Evolutionary conservation across 495 filamentous ascomycete species (phyloP).

Genomic region (Penicillium cosmopolitanum): DNA sequence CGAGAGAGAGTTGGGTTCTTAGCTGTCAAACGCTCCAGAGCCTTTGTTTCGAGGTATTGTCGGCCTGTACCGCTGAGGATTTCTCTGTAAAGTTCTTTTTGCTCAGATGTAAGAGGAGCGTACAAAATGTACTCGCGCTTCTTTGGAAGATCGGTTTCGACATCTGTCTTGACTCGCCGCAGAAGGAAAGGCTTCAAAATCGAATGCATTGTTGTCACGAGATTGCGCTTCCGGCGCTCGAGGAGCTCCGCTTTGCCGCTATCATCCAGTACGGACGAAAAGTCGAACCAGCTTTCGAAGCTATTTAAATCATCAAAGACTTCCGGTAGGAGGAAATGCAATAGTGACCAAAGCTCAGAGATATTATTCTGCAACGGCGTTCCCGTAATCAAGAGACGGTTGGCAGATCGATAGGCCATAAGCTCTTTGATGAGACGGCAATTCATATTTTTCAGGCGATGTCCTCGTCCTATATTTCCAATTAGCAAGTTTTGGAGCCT

Average conservation of each 20-base stretch:
- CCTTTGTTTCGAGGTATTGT: constrained; percentile 81
- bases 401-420: constrained; percentile 84
- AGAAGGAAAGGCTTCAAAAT: constrained; percentile 92
- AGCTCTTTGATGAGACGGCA: constrained; percentile 88
- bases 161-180: constrained; percentile 88
- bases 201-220: constrained; percentile 87
- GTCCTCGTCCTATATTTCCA: constrained; percentile 72
- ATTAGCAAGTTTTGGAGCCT: constrained; percentile 13
- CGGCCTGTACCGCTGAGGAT: constrained; percentile 80
- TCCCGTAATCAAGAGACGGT: constrained; percentile 89
- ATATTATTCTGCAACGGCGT: constrained; percentile 97
- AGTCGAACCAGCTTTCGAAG: constrained; percentile 96
- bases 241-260: constrained; percentile 63
- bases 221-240: constrained; percentile 68
- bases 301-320: constrained; percentile 88
- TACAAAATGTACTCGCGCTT: constrained; percentile 96
- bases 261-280: constrained; percentile 80
- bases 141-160: constrained; percentile 85
- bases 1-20: constrained; percentile 37
- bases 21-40: constrained; percentile 63
- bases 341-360: constrained; percentile 89
- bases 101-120: constrained; percentile 83
- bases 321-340: constrained; percentile 90
- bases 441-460: constrained; percentile 96
- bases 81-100: constrained; percentile 87